These are phyloP conservation scores for Starmerella floricola DNA, from an alignment of 805 yeast species.

Conservation along the genomic window DNA sequence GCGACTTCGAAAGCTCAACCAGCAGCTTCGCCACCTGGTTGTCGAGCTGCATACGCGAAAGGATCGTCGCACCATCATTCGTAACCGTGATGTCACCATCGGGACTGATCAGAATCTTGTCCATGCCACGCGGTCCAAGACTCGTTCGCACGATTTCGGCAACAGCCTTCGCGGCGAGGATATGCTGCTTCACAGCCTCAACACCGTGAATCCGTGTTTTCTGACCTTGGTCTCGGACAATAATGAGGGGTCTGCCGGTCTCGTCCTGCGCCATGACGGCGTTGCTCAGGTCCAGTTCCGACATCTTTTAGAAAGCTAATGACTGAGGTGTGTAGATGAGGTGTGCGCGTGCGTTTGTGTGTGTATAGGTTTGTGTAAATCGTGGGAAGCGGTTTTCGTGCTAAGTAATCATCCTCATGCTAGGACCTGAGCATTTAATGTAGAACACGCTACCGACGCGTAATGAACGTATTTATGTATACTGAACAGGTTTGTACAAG, in stretches of 20 bases:
- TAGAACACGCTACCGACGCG: too few relatives aligned
- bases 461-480: too few relatives aligned
- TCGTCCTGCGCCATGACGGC: slow-evolving; percentile 99
- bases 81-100: slow-evolving; percentile 98
- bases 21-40: slow-evolving; percentile 90
- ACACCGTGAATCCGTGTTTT: slow-evolving; percentile 58
- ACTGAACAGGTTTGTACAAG: too few relatives aligned
- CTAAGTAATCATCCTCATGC: too few relatives aligned
- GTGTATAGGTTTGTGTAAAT: background rate
- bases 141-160: slow-evolving; percentile 86
- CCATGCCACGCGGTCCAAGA: slow-evolving; percentile 96
- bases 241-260: slow-evolving; percentile 97
- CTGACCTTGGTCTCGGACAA: slow-evolving; percentile 73
- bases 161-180: slow-evolving; percentile 88
- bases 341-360: background rate
- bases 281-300: slow-evolving; percentile 74
- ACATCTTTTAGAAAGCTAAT: slow-evolving; percentile 6
- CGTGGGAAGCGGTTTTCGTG: background rate
- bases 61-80: slow-evolving; percentile 95
- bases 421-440: too few relatives aligned
- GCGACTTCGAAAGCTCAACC: slow-evolving; percentile 87
- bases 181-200: slow-evolving; percentile 72
- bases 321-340: background rate
- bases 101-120: slow-evolving; percentile 84
- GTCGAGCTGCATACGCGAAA: slow-evolving; percentile 90